These are phyloP conservation scores for Massariosphaeria phaeospora DNA, from an alignment of 495 filamentous ascomycete genomes.

Conservation along the genomic window DNA sequence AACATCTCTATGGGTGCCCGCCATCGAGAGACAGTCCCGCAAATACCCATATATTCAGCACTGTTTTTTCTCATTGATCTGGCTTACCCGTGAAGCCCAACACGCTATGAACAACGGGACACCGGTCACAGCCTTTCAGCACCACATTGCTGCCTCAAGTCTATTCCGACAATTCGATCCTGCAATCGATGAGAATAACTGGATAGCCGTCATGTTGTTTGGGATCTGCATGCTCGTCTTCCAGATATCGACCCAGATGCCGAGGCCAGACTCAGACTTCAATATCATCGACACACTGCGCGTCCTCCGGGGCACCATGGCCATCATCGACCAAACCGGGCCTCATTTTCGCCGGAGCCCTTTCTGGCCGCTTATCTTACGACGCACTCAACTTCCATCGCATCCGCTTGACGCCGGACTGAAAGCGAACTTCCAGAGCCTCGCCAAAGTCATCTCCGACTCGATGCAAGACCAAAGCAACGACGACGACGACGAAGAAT, in stretches of 20 bases:
- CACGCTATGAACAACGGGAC: neutral
- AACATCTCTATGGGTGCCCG: conserved; percentile 1
- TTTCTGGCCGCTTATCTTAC: conserved; percentile 2
- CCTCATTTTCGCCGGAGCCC: neutral
- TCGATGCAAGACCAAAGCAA: neutral
- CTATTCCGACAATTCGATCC: conserved; percentile 5
- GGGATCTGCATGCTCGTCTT: conserved; percentile 4
- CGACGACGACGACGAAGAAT: neutral
- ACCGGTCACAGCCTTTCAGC: conserved; percentile 6
- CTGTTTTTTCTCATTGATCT: conserved; percentile 6
- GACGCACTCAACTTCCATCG: neutral
- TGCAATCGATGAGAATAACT: conserved; percentile 9
- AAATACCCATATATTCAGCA: conserved; percentile 14
- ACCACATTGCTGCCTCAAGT: conserved; percentile 7
- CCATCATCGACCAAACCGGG: neutral
- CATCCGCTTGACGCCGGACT: neutral
- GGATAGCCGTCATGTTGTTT: conserved; percentile 13
- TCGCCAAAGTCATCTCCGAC: neutral
- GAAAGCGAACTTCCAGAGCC: neutral
- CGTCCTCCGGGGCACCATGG: conserved; percentile 3
- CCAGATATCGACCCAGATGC: conserved; percentile 3
- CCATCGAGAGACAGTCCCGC: neutral
- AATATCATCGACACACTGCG: conserved; percentile 2
- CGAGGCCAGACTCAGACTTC: conserved; percentile 1
- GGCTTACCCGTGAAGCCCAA: neutral